Evolutionary conservation across 257 asterid genomes (phyloP), one percentile per base, ranked within the genome.

Genomic region (Fraxinus americana): DNA sequence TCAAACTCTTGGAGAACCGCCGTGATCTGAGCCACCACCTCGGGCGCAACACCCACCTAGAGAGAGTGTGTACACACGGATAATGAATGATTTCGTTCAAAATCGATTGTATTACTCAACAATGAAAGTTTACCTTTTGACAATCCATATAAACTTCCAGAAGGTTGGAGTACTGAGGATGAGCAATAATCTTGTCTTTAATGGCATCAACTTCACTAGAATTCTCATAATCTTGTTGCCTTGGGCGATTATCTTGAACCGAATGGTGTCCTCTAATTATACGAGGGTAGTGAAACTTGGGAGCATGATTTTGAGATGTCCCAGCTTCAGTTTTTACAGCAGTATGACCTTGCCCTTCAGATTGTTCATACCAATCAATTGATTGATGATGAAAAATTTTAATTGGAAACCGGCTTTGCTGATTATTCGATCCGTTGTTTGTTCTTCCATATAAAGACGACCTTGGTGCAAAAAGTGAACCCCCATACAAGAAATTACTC

Each of bases 31-130:
- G 90, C 97, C 86, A 83, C 92, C 80, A 91, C 90, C 84, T 92
- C 98, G 72, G 97, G 88, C 59, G 99, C 98, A 71, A 98, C 98
- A 48, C 99, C 99, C 39, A 95, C 98, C 99, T 95, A 25, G 54
- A 21, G 35, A 70, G 11, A 45, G 50, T 48, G 21, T 4, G 25
- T n/a, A 6, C 9, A 17, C 3, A 7, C 13, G 9, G 29, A 57
- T 21, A 8, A 54, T 6, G 8, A 54, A 54, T 16, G 8, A 54
- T 21, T 52, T 54, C 25, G 1, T 5, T 10, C 4, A 10, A 6
- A 48, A 14, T 48, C 57, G n/a, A n/a, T n/a, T n/a, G 7, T 13
- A 48, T 48, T 13, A 4, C 57, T 48, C 67, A 11, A 6, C 19
- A 29, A n/a, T 52, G 30, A 70, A 61, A n/a, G 9, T 39, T 7